A percentile compares a stretch with the other conserved stretches of the same genome.
Conservation (phyloP, 148 eudicot genomes). For the Camellia japonica region DNA sequence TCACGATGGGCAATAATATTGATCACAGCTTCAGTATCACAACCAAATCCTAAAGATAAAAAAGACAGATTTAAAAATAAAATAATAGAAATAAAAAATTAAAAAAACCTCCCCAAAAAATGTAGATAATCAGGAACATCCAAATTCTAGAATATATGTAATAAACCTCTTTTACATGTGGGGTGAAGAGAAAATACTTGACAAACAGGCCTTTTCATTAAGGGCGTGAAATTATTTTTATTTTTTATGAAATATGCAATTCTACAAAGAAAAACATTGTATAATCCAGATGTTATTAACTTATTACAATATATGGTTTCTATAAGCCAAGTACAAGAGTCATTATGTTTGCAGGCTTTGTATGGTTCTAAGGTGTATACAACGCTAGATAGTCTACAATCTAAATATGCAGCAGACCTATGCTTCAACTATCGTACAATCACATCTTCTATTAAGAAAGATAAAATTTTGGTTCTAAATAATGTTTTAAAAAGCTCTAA, state of each 20-base stretch:
- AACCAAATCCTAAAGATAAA: constrained; percentile 57
- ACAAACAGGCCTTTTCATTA: not conserved
- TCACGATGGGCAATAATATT: constrained; percentile 79
- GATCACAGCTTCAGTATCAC: constrained; percentile 66
- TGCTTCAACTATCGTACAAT: not conserved
- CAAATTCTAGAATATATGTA: not conserved
- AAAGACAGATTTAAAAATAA: not conserved
- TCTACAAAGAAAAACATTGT: not conserved
- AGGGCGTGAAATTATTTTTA: not conserved
- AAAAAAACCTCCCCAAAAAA: not conserved
- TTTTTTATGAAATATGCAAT: not conserved
- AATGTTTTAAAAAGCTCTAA: too few species aligned
- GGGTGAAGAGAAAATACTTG: not conserved
- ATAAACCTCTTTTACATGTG: not conserved
- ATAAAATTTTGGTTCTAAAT: too few species aligned
- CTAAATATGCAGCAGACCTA: not conserved
- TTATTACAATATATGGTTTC: not conserved
- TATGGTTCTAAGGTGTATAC: not conserved
- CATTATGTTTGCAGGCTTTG: not conserved
- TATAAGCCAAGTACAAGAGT: not conserved
- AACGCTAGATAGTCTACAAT: not conserved
- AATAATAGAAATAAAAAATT: not conserved
- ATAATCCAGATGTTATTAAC: not conserved
- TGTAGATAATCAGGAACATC: not conserved
- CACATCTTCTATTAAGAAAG: not conserved